These are phyloP conservation scores for Heliosperma pusillum DNA, from an alignment of 148 eudicot genomes.

Conservation along the genomic window DNA sequence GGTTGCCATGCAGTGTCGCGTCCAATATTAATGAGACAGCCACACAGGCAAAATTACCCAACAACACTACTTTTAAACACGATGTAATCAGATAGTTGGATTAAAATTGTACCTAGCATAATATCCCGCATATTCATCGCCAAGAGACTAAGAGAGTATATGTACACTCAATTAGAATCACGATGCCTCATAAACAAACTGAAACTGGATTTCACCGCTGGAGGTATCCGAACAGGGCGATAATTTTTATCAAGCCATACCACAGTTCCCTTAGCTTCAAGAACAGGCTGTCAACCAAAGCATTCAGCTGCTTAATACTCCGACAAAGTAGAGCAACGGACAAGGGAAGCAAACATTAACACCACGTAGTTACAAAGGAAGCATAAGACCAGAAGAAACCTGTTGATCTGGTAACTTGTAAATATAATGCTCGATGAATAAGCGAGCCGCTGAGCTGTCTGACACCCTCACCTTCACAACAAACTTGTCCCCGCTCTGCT, in stretches of 20 bases:
- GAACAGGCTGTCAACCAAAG: conserved; percentile 48
- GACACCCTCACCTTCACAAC: conserved; percentile 69
- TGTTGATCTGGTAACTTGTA: conserved; percentile 69
- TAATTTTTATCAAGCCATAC: conserved; percentile 93
- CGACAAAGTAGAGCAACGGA: conserved; percentile 1
- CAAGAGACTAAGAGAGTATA: not conserved
- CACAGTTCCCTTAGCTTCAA: conserved; percentile 79
- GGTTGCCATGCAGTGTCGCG: no score
- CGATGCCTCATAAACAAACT: conserved; percentile 49
- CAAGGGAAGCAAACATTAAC: not conserved
- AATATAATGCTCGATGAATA: conserved; percentile 72
- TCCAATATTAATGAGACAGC: no score
- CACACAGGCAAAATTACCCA: no score
- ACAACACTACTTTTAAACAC: no score
- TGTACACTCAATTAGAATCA: conserved; percentile 29
- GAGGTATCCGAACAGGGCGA: conserved; percentile 80
- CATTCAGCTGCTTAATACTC: conserved; percentile 8
- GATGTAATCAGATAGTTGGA: not conserved
- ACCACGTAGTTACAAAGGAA: not conserved
- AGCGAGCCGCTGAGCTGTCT: conserved; percentile 67
- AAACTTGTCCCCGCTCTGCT: conserved; percentile 82
- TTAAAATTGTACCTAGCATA: not conserved
- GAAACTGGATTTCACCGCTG: conserved; percentile 60
- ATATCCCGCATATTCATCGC: not conserved
- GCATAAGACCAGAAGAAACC: conserved; percentile 32